Conservation (phyloP, 495 filamentous ascomycete genomes). For the Aspergillus indologenus region DNA sequence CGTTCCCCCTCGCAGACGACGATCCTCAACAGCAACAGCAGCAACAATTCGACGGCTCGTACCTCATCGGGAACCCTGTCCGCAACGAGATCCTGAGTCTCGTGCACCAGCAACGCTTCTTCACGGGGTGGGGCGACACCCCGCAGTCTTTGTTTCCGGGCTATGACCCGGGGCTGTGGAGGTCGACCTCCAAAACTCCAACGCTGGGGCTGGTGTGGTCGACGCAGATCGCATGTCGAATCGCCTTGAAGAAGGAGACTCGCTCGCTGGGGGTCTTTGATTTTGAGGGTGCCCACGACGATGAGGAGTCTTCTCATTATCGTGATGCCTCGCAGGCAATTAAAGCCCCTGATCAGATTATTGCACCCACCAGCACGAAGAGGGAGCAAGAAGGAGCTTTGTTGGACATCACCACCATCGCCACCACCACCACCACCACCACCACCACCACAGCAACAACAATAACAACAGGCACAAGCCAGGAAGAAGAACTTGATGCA, state of each 20-base stretch:
- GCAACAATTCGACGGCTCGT: conserved; percentile 35
- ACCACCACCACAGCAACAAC: too few species aligned
- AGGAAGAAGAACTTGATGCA: not conserved
- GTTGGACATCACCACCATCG: too few species aligned
- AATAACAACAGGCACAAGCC: not conserved
- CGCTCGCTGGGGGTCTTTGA: conserved; percentile 3
- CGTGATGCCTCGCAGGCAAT: not conserved
- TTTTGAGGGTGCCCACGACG: not conserved
- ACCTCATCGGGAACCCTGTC: conserved; percentile 37
- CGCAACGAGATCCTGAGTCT: conserved; percentile 59
- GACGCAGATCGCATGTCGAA: conserved; percentile 76
- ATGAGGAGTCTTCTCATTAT: not conserved
- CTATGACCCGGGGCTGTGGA: conserved; percentile 9
- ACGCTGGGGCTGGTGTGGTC: conserved; percentile 86
- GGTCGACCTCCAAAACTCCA: conserved; percentile 66
- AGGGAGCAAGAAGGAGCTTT: too few species aligned
- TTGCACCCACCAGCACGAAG: not conserved
- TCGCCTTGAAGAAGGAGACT: conserved; percentile 68
- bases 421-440: too few species aligned
- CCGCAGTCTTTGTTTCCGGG: not conserved
- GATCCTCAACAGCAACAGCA: conserved; percentile 24
- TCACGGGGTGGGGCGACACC: conserved; percentile 86
- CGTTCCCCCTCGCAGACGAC: conserved; percentile 32
- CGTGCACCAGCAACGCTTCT: conserved; percentile 87
- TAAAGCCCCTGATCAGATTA: not conserved